phyloP scores from a whole-genome alignment of 208 protist species.

The Acanthamoeba divionensis region DNA sequence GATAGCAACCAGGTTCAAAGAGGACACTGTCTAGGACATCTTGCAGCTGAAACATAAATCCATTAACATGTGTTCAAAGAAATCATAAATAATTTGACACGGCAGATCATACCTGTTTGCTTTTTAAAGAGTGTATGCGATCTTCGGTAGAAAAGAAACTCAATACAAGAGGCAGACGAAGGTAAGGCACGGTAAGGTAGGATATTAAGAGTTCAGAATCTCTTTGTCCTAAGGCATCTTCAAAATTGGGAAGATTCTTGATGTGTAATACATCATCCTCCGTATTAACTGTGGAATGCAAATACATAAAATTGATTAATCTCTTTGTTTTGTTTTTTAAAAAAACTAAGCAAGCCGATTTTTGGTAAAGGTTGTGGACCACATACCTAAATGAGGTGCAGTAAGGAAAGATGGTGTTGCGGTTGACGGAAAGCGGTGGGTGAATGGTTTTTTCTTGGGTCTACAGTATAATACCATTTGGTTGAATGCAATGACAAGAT shows the following conservation, averaged over 20 bases:
- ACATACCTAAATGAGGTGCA: not conserved
- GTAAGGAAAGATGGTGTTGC: conserved; percentile 13
- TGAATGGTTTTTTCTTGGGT: conserved; percentile 6
- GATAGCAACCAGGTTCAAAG: conserved; percentile 87
- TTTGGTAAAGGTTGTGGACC: not conserved
- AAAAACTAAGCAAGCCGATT: not conserved
- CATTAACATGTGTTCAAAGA: no score
- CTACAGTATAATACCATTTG: not conserved
- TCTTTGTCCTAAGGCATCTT: conserved; percentile 77
- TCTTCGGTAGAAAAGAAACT: conserved; percentile 86
- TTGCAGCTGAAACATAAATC: conserved; percentile 57
- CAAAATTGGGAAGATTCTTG: conserved; percentile 79
- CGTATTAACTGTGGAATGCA: conserved; percentile 49
- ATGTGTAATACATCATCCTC: conserved; percentile 89
- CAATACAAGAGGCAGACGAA: conserved; percentile 84
- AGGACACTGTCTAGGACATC: conserved; percentile 84
- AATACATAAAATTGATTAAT: not conserved
- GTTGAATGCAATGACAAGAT: not conserved
- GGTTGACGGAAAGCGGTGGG: not conserved
- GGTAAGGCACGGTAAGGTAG: conserved; percentile 84
- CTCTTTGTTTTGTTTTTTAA: not conserved
- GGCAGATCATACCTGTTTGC: not conserved
- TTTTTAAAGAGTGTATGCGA: conserved; percentile 75
- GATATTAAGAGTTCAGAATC: conserved; percentile 86
- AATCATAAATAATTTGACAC: no score